phyloP scores from a whole-genome alignment of 2,329 filamentous ascomycete genomes.

The Tolypocladium pustulatum region DNA sequence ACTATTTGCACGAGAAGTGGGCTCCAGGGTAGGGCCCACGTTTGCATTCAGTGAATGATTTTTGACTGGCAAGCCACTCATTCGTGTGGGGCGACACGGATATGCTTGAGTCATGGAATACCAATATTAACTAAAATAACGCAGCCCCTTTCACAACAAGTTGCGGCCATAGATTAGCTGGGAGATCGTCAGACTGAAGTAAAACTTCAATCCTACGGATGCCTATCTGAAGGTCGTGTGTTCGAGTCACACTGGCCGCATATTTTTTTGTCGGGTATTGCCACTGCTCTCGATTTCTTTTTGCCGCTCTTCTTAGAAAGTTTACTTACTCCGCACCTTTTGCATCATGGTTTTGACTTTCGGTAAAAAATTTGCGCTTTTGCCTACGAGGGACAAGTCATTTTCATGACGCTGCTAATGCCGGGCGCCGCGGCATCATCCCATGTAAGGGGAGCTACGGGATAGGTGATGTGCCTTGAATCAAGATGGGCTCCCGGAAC shows the following conservation, averaged over 20 bases:
- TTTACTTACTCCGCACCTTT: neutral
- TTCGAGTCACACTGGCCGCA: conserved; percentile 19
- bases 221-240: conserved; percentile 19
- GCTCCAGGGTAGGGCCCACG: too few relatives aligned
- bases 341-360: neutral
- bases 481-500: too few relatives aligned
- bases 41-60: too few relatives aligned
- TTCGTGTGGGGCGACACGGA: neutral
- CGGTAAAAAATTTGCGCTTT: neutral
- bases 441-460: too few relatives aligned
- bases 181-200: conserved; percentile 18
- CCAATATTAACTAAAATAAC: neutral
- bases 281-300: neutral
- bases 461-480: too few relatives aligned
- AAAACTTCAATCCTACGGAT: conserved; percentile 16
- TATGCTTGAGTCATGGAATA: neutral
- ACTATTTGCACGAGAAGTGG: too few relatives aligned
- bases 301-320: neutral
- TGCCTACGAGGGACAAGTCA: too few relatives aligned
- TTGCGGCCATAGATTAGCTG: conserved; percentile 18
- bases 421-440: too few relatives aligned
- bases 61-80: neutral
- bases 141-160: conserved; percentile 11
- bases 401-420: too few relatives aligned
- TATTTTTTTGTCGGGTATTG: conserved; percentile 7